These are phyloP conservation scores for Pholiota conissans DNA, from an alignment of 768 basidiomycete genomes.

Conservation along the genomic window DNA sequence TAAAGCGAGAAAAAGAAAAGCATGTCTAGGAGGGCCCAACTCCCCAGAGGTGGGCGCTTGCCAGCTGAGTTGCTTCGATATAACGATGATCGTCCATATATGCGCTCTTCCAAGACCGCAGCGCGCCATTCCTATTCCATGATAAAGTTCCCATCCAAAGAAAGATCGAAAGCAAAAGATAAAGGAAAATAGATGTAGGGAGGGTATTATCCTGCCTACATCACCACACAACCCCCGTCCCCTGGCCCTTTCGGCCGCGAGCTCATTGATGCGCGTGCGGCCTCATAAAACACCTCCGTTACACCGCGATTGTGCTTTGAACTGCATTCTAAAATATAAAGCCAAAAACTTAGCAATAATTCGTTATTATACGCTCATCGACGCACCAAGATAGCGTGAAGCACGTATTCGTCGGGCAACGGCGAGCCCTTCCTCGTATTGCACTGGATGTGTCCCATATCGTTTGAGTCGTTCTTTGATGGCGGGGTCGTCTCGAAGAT, in stretches of 20 bases:
- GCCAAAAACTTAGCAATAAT: not conserved
- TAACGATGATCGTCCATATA: not conserved
- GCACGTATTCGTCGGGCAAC: slow-evolving; percentile 90
- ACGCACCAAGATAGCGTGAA: slow-evolving; percentile 85
- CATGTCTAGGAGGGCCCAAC: not conserved
- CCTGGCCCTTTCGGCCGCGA: slow-evolving; percentile 68
- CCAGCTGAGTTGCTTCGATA: not conserved
- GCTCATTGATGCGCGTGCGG: slow-evolving; percentile 79
- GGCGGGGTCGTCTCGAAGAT: slow-evolving; percentile 82
- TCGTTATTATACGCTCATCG: slow-evolving; percentile 7
- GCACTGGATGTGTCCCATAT: slow-evolving; percentile 69
- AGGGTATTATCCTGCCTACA: slow-evolving; percentile 39
- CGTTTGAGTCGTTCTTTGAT: slow-evolving; percentile 73
- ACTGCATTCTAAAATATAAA: slow-evolving; percentile 73
- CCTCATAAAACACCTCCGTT: slow-evolving; percentile 90
- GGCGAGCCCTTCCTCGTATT: slow-evolving; percentile 91
- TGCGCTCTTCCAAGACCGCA: not conserved
- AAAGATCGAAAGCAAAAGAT: slow-evolving; percentile 4
- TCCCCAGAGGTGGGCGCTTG: not conserved
- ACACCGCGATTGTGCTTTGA: slow-evolving; percentile 97
- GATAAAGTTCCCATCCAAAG: not conserved
- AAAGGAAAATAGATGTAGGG: not conserved
- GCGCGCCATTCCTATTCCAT: not conserved
- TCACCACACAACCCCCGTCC: slow-evolving; percentile 55
- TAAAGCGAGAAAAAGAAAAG: not conserved